Base-by-base conservation (phyloP, 2,329 filamentous ascomycete genomes). In the Aschersonia sp. region DNA sequence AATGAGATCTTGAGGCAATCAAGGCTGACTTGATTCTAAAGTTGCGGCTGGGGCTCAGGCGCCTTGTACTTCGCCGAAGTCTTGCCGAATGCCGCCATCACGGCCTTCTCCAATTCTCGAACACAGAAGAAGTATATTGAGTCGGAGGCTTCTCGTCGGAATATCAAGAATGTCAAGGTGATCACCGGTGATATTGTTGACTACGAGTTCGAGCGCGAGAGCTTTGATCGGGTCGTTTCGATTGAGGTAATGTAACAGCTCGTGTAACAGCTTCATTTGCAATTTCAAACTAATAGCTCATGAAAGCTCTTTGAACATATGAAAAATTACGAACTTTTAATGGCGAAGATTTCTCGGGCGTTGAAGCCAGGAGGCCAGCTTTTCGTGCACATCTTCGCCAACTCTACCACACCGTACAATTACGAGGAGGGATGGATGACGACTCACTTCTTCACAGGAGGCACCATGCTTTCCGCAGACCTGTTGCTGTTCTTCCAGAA, bases 401-500 rank as follows among this genome's bases (percentile, higher is more conserved):
- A 85, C 61, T 73, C 70, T 54, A 72, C 69, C 9, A 81, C 77
- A 10, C 80, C 82, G 0, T 85, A 85, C 57, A 80, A 85, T 58
- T 85, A 79, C 53, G 80, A 85, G 51, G 73, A 75, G 45, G 82
- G 82, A 35, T 86, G 82, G 82, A 85, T 85, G 82, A 82, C 80
- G 46, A 75, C 75, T 51, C 72, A 84, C 57, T 86, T 85, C 68
- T 85, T 85, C 64, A 82, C 80, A 0, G 82, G 82, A 9, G 82
- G 82, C 2, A 85, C 80, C 5, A 86, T 85, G 82, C 79, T 78
- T 3, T 78, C 72, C 42, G 74, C 78, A 0, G 82, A 85, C 59
- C 61, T 86, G 47, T 61, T 85, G 51, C 66, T 81, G 41, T 85
- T 74, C 58, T 85, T 85, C 58, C 81, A 85, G 61, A 65, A 69